Conservation (phyloP, 2,329 filamentous ascomycete genomes). For the Cadophora malorum region DNA sequence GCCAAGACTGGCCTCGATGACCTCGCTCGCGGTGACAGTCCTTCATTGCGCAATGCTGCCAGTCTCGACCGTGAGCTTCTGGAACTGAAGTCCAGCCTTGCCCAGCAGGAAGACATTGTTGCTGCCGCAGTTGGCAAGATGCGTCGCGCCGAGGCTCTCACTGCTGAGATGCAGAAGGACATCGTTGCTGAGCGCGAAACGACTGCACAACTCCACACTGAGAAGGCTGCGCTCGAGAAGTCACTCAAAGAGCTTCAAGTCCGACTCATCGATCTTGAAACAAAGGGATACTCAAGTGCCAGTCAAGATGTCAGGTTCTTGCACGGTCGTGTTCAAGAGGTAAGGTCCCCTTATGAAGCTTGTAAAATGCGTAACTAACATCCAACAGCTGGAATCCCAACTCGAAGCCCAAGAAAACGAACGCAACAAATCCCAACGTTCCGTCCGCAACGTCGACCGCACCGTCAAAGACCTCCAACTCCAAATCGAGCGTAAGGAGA, state of each 20-base stretch:
- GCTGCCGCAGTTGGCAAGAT: constrained; percentile 95
- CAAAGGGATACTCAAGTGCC: constrained; percentile 92
- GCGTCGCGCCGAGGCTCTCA: constrained; percentile 87
- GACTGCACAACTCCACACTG: constrained; percentile 81
- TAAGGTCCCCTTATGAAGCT: constrained; percentile 55
- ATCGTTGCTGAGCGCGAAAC: constrained; percentile 84
- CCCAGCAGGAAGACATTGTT: constrained; percentile 92
- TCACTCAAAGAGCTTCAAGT: constrained; percentile 89
- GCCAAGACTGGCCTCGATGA: constrained; percentile 89
- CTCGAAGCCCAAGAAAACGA: constrained; percentile 83
- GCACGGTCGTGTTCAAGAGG: constrained; percentile 93
- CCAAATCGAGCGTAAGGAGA: constrained; percentile 93
- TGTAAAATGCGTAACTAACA: constrained; percentile 33
- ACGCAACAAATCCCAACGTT: constrained; percentile 81
- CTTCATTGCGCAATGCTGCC: constrained; percentile 87
- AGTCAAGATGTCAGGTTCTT: constrained; percentile 96
- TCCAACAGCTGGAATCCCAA: constrained; percentile 78
- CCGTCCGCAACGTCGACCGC: constrained; percentile 90
- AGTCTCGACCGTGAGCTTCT: constrained; percentile 87
- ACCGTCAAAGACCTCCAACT: constrained; percentile 91
- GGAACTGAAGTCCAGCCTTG: constrained; percentile 85
- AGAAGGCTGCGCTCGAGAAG: constrained; percentile 90
- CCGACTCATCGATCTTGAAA: constrained; percentile 89
- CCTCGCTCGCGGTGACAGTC: constrained; percentile 82
- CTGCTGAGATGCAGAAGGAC: constrained; percentile 90